Base-by-base conservation (phyloP, 495 filamentous ascomycete genomes). In the Trichoderma reesei region DNA sequence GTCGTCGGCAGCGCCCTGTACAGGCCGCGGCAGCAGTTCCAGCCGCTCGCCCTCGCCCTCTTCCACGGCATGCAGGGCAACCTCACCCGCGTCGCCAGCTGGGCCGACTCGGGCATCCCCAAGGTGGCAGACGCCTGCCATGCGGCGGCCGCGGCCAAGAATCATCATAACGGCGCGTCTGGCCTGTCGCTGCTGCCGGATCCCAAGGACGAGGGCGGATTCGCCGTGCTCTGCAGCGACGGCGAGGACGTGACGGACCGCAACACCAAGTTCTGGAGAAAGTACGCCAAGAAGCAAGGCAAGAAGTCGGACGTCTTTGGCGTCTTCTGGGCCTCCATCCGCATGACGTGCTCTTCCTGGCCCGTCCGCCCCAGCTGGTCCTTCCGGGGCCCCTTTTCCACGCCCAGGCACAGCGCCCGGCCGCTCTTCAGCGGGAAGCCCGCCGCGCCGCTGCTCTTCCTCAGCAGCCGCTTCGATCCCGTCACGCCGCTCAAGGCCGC, bases 211-310 rank as follows among this genome's bases (percentile, higher is more conserved):
- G 51, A 56, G 31, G 20, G 26, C 0, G 72, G 67, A 4, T 41
- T 70, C 16, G 82, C 79, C 18, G 81, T 89, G 48, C 70, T 81
- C 0, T 89, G 87, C 70, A 73, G 79, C 2, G 87, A 90, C 69
- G 82, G 80, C 0, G 73, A 74, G 16, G 73, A 72, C 38, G 66
- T 78, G 18, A 41, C 65, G n/a, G 26, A 18, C 33, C 62, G 65
- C 2, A 65, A 68, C 5, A 72, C 73, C n/a, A 66, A 71, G 0
- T 67, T 65, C 10, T 84, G 87, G 60, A 48, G 65, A 8, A 59
- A 68, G 1, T 73, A 79, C 61, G 77, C 80, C 67, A 34, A 65
- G 16, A 41, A 70, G 20, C 68, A 85, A 10, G 67, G 69, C 14
- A 63, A 63, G 9, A 79, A 84, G 56, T 83, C 82, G 54, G 63